These are phyloP conservation scores for Lophiostoma macrostomum DNA, from an alignment of 495 filamentous ascomycete genomes.

Conservation along the genomic window DNA sequence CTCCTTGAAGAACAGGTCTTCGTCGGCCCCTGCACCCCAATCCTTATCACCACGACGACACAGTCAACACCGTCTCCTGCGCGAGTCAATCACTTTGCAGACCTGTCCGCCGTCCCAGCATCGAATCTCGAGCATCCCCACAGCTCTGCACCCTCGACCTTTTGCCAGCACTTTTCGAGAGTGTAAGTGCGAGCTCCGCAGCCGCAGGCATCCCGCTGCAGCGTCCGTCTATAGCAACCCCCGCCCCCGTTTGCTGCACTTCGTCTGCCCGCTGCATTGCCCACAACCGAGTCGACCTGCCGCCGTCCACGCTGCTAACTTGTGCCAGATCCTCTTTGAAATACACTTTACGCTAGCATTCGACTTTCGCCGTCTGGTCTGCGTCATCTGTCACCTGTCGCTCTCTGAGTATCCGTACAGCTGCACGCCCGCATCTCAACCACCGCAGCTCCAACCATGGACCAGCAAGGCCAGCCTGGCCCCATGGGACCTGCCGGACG, in stretches of 20 bases:
- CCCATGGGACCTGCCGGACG: conserved; percentile 81
- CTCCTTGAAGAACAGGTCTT: conserved; percentile 29
- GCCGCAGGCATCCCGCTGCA: conserved; percentile 1
- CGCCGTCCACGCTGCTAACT: conserved; percentile 14
- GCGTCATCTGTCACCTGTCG: conserved; percentile 11
- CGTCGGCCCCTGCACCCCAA: conserved; percentile 21
- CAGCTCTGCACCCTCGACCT: conserved; percentile 1
- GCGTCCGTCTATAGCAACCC: conserved; percentile 3
- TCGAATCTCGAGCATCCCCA: conserved; percentile 18
- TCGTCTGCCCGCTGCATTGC: conserved; percentile 15
- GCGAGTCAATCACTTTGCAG: conserved; percentile 32
- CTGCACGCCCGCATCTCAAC: conserved; percentile 12
- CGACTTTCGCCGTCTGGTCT: conserved; percentile 5
- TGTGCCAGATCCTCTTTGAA: conserved; percentile 21
- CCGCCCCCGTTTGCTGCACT: conserved; percentile 7
- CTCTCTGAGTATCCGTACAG: conserved; percentile 8
- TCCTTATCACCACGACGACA: conserved; percentile 33
- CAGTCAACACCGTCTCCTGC: neutral
- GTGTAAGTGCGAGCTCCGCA: conserved; percentile 14
- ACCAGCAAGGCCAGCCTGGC: conserved; percentile 75
- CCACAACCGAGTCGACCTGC: neutral
- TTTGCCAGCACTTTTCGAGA: conserved; percentile 8
- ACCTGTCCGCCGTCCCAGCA: conserved; percentile 20
- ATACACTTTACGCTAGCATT: conserved; percentile 14
- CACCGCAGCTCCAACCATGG: conserved; percentile 55